Base-by-base conservation (phyloP, 345 rosid species). In the Citrus unshiu region DNA sequence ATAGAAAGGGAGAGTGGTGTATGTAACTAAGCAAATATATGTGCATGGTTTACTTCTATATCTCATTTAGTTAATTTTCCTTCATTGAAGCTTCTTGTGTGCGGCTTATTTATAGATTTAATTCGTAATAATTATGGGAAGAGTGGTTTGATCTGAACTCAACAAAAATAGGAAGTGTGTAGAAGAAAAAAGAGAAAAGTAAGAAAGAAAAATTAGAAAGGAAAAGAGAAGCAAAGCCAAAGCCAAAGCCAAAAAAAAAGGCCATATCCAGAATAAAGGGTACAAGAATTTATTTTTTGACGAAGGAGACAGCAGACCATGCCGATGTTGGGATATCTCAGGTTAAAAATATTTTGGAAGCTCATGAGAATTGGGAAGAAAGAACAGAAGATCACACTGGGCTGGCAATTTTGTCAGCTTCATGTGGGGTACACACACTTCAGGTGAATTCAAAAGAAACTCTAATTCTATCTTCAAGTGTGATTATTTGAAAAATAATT, bases 101-200 rank as follows among this genome's bases (percentile, higher is more conserved):
- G 29, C 8, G 65, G 10, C 0, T 9, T 25, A 25, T 60, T 60
- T 63, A 13, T 63, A 18, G 9, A 27, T 14, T 63, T 32, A 30
- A 16, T 13, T 30, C 34, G 9, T 34, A 46, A 13, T 46, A 46
- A 30, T 32, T 32, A 32, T 19, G 61, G 6, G 62, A 59, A 59
- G 62, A 59, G 62, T 22, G 62, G 49, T 39, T 49, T 29, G 67
- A 61, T 73, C 81, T 73, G 86, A 79, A 82, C 77, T 58, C 68
- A 57, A 0, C 51, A 66, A 79, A 81, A 25, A 68, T n/a, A 76
- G 57, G 81, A 83, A 84, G 83, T 82, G 89, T 86, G 84, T 63
- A 75, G 83, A 57, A 63, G 84, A 76, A 78, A 82, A 78, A 85
- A 80, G 78, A 18, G 35, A 46, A 62, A 77, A 72, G 78, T 37